A percentile compares a stretch with the other conserved stretches of the same genome.
Evolutionary conservation across 176 grass and related monocot species (phyloP).

Genomic region (Pontederia paniculata): DNA sequence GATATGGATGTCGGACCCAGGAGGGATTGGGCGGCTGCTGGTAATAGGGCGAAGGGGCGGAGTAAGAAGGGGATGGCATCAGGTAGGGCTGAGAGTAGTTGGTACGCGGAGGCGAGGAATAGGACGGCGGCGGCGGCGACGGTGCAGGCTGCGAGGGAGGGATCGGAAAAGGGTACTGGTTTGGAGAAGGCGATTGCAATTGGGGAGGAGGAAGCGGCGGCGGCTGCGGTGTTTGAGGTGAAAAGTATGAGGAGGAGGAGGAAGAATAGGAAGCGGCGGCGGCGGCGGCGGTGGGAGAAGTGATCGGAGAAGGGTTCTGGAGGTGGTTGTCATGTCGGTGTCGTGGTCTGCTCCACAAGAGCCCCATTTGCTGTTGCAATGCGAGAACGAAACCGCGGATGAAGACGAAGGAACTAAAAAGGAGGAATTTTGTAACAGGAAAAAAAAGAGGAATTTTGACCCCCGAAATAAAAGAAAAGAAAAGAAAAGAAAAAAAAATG

Average conservation of each 20-base stretch:
- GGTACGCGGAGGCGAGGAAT: slow-evolving; percentile 6
- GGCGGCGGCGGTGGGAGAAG: background rate
- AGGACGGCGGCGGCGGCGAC: slow-evolving; percentile 8
- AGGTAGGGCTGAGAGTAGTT: slow-evolving; percentile 8
- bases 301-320: background rate
- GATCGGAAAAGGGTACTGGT: background rate
- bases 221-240: background rate
- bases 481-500: too few relatives aligned
- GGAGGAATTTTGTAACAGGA: too few relatives aligned
- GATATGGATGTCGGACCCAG: slow-evolving; percentile 10
- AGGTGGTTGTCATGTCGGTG: background rate
- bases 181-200: background rate
- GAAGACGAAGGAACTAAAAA: too few relatives aligned
- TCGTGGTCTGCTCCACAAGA: too few relatives aligned
- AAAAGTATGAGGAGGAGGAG: background rate
- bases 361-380: too few relatives aligned
- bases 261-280: background rate
- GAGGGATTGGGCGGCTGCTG: slow-evolving; percentile 15
- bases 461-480: too few relatives aligned
- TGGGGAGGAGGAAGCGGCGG: background rate
- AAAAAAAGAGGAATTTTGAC: too few relatives aligned
- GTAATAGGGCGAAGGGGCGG: slow-evolving; percentile 24
- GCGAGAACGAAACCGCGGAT: too few relatives aligned
- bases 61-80: slow-evolving; percentile 16
- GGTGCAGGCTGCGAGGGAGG: background rate